Evolutionary conservation across 2,329 filamentous ascomycete genomes (phyloP).

Genomic region (Ceratocystis harringtonii): DNA sequence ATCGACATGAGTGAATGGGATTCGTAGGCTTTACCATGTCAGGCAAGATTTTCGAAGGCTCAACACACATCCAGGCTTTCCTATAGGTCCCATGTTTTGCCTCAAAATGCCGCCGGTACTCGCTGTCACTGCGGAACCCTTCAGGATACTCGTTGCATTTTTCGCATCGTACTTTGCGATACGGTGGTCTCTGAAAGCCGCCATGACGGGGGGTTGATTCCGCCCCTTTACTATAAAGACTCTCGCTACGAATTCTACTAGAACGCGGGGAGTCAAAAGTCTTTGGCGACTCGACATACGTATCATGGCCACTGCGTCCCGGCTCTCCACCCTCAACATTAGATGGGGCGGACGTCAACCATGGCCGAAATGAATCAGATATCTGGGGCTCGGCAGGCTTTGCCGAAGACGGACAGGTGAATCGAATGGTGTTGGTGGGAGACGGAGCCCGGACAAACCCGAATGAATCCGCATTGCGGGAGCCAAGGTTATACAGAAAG

Average conservation of each 20-base stretch:
- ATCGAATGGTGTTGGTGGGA: neutral
- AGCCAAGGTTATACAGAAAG: conserved; percentile 36
- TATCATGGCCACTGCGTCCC: neutral
- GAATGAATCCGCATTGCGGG: conserved; percentile 25
- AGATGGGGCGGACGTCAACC: conserved; percentile 6
- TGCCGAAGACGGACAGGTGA: neutral
- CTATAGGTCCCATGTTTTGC: conserved; percentile 41
- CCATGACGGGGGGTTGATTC: conserved; percentile 6
- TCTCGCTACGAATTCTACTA: conserved; percentile 15
- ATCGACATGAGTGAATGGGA: neutral
- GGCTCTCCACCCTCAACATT: neutral
- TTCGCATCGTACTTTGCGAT: conserved; percentile 56
- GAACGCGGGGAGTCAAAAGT: conserved; percentile 15
- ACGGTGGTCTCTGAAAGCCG: conserved; percentile 34
- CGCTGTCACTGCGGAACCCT: conserved; percentile 82
- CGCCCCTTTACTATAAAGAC: conserved; percentile 25
- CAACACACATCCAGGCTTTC: conserved; percentile 41
- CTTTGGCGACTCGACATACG: conserved; percentile 10
- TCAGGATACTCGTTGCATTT: conserved; percentile 70
- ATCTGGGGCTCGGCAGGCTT: neutral
- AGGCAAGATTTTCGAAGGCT: conserved; percentile 28
- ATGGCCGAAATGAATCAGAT: conserved; percentile 6
- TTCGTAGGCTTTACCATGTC: conserved; percentile 2
- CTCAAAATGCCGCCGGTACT: conserved; percentile 54
- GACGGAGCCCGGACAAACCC: conserved; percentile 18